A percentile compares a stretch with the other conserved stretches of the same genome.
These are phyloP conservation scores for Eudorina sp. DNA, from an alignment of 139 green algal species.

Conservation along the genomic window DNA sequence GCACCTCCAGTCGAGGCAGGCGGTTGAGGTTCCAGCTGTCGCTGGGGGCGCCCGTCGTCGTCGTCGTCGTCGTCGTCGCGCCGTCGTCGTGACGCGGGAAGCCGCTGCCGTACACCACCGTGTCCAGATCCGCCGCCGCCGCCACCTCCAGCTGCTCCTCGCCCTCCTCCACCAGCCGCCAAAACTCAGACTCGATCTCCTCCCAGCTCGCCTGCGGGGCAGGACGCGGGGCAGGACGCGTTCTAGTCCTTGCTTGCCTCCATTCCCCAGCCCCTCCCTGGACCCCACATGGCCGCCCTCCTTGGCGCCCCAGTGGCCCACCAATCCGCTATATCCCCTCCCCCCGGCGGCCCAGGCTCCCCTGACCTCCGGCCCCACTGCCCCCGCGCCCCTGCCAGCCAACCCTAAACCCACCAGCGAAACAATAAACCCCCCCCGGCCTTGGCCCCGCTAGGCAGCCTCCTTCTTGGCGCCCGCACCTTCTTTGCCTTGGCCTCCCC, in stretches of 20 bases:
- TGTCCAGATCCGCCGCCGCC: slow-evolving; percentile 85
- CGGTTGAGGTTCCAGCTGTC: slow-evolving; percentile 89
- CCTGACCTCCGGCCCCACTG: too few relatives aligned
- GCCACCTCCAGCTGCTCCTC: slow-evolving; percentile 87
- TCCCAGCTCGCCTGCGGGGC: slow-evolving; percentile 53
- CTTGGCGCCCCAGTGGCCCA: too few relatives aligned
- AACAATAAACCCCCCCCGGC: too few relatives aligned
- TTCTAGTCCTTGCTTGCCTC: too few relatives aligned
- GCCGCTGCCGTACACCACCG: slow-evolving; percentile 66
- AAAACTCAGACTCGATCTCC: slow-evolving; percentile 88
- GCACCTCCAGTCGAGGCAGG: slow-evolving; percentile 61
- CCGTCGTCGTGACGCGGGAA: slow-evolving; percentile 64
- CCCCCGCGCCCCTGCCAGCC: too few relatives aligned
- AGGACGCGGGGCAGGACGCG: too few relatives aligned
- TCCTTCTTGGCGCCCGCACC: slow-evolving; percentile 34
- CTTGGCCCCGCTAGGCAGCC: too few relatives aligned
- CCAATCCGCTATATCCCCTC: too few relatives aligned
- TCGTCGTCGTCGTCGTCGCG: background rate
- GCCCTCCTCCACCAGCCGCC: slow-evolving; percentile 86
- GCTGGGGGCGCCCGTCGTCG: slow-evolving; percentile 49
- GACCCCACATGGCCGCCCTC: too few relatives aligned
- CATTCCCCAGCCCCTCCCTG: too few relatives aligned
- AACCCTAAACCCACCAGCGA: too few relatives aligned
- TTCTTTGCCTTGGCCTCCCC: slow-evolving; percentile 51
- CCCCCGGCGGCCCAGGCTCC: too few relatives aligned